Conservation (phyloP, 2,329 filamentous ascomycete species). For the Trichophyton rubrum region DNA sequence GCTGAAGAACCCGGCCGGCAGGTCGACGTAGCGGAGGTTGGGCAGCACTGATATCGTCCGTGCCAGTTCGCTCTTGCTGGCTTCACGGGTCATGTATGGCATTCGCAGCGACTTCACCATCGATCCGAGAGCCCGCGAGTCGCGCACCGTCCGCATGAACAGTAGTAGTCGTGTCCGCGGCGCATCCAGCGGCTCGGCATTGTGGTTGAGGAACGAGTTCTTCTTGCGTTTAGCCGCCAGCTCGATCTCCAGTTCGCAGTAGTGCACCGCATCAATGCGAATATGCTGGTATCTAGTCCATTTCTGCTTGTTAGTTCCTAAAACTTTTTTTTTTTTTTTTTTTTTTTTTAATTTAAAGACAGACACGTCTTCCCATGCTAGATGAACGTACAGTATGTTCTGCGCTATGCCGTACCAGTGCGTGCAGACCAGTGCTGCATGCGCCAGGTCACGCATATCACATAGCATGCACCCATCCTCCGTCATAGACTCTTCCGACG, state of each 20-base stretch:
- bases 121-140: constrained; percentile 57
- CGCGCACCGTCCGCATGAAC: constrained; percentile 68
- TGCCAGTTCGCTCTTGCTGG: constrained; percentile 70
- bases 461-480: constrained; percentile 85
- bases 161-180: constrained; percentile 63
- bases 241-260: constrained; percentile 75
- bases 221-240: constrained; percentile 68
- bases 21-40: constrained; percentile 76
- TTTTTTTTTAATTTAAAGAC: not conserved
- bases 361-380: not conserved
- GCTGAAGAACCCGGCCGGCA: constrained; percentile 75
- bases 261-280: constrained; percentile 87
- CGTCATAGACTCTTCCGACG: constrained; percentile 66
- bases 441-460: constrained; percentile 75
- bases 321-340: too few species aligned
- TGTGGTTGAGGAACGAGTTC: constrained; percentile 58
- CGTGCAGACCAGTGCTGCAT: constrained; percentile 62
- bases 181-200: constrained; percentile 68
- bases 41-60: constrained; percentile 74
- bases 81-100: constrained; percentile 89
- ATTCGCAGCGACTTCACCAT: constrained; percentile 71
- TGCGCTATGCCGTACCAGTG: constrained; percentile 54
- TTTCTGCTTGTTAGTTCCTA: not conserved
- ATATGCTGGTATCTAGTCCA: constrained; percentile 65
- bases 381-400: constrained; percentile 47